A percentile compares a stretch with the other conserved stretches of the same genome.
These are phyloP conservation scores for Echeveria elegans DNA, from an alignment of 164 flowering plant genomes.

Conservation along the genomic window DNA sequence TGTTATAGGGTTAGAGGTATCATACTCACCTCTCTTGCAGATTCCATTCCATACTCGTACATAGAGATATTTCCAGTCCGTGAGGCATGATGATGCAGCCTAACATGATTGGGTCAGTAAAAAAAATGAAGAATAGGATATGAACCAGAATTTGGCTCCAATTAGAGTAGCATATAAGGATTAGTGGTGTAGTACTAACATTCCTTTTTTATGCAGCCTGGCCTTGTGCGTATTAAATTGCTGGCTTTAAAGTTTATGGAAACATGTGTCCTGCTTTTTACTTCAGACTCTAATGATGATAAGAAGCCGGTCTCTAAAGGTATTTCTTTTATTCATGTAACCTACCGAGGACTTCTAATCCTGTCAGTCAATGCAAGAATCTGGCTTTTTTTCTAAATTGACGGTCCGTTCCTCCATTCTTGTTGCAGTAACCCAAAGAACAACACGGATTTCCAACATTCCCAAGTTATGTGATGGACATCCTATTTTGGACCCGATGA, in stretches of 20 bases:
- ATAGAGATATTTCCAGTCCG: too few species aligned
- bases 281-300: slow-evolving; percentile 43
- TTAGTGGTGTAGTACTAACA: neutral
- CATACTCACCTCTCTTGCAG: neutral
- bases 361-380: neutral
- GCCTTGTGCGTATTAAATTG: slow-evolving; percentile 53
- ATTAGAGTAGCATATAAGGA: neutral
- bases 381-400: neutral
- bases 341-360: neutral
- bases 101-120: neutral
- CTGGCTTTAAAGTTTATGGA: slow-evolving; percentile 88
- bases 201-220: slow-evolving; percentile 44
- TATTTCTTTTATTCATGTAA: slow-evolving; percentile 17
- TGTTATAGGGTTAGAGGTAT: slow-evolving; percentile 57
- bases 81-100: too few species aligned
- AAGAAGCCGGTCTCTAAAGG: slow-evolving; percentile 45
- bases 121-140: neutral
- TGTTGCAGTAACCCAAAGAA: slow-evolving; percentile 12
- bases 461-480: slow-evolving; percentile 69
- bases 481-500: slow-evolving; percentile 56
- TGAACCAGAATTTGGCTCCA: neutral
- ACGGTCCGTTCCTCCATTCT: neutral
- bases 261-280: slow-evolving; percentile 49
- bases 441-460: slow-evolving; percentile 49
- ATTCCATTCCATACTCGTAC: too few species aligned